Base-by-base conservation (phyloP, 805 yeast genomes). In the Pichia rugopelliculosa region DNA sequence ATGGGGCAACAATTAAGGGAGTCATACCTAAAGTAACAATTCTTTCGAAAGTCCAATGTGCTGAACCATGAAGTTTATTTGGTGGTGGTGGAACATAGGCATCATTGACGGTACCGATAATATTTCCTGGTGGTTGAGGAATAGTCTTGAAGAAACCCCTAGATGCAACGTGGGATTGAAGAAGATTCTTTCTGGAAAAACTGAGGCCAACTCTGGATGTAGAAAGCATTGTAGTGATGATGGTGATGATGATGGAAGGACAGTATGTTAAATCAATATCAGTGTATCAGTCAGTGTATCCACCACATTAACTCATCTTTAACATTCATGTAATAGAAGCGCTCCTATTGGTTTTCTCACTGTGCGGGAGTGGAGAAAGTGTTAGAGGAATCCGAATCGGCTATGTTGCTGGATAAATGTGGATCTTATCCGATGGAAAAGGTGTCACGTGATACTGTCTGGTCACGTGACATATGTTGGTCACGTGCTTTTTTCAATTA, bases 1-100 rank as follows among this genome's bases (percentile, higher is more conserved):
- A 73, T 3, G 93, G 90, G 8, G 82, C 67, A 23, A 77, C 61
- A 4, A 79, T 66, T 46, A 85, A 67, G 3, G 95, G 95, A 24
- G 84, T 68, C 69, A 86, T 60, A 1, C 81, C 76, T 38, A 79
- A 61, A 15, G 84, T 75, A 10, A 81, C 76, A 13, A 74, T 52
- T 62, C 84, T 75, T 65, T 86, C 91, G 53, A 77, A 70, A 36
- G 84, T 73, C 90, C 90, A 84, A 67, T 84, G 91, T 53, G 71
- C 73, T 0, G 90, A 79, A 18, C 91, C 93, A 53, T 83, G 81
- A 45, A 69, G 58, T 54, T 73, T 72, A 57, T 73, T 71, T 6
- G 81, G 65, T 45, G 71, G 68, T 30, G 87, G 87, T 12, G 76
- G 74, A 18, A 80, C 79, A 52, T 78, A 77, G 4, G 88, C 82